Percentiles rank a stretch among this genome's conserved stretches.
Evolutionary conservation across 345 rosid genomes (phyloP).

Genomic region (Gossypium ekmanianum): DNA sequence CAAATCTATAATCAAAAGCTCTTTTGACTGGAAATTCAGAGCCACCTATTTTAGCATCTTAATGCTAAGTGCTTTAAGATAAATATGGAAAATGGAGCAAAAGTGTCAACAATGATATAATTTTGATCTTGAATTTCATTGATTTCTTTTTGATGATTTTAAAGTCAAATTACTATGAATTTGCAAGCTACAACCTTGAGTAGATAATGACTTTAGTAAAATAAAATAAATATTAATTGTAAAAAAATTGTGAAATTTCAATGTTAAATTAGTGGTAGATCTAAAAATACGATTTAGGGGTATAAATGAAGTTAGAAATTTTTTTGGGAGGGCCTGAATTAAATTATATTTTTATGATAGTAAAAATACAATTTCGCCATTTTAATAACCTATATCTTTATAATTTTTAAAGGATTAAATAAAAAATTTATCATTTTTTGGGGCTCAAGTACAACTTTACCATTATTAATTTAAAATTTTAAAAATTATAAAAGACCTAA

Average conservation of each 20-base stretch:
- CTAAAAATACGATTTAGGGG: no score
- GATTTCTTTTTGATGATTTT: background rate
- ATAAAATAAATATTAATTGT: background rate
- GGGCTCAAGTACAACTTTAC: no score
- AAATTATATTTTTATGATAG: no score
- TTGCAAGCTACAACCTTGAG: background rate
- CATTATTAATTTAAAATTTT: no score
- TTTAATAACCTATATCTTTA: no score
- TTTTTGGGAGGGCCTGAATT: no score
- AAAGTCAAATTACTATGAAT: background rate
- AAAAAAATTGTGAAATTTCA: background rate
- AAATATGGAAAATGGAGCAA: background rate
- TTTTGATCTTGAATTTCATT: background rate
- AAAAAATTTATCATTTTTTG: no score
- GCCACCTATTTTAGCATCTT: background rate
- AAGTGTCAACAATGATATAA: background rate
- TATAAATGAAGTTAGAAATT: no score
- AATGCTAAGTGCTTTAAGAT: background rate
- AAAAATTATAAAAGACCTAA: no score
- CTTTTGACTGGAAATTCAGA: background rate
- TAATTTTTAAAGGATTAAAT: no score
- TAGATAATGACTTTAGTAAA: background rate
- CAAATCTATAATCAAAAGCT: slow-evolving; percentile 3
- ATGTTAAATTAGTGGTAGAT: no score
- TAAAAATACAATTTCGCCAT: accelerated